Conservation (phyloP, 257 asterid species). For the Solanum bulbocastanum region DNA sequence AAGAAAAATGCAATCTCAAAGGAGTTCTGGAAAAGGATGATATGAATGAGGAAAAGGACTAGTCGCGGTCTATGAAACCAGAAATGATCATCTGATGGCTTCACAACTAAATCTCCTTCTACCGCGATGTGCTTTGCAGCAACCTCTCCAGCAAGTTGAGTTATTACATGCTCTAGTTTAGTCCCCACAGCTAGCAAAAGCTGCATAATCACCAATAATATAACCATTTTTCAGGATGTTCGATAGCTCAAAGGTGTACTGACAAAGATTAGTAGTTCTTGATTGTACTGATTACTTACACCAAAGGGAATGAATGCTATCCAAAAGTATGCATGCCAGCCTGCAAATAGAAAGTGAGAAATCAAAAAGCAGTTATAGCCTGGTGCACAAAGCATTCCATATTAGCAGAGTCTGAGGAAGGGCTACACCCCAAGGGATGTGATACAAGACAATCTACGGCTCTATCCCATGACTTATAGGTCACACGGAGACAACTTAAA, state of each 20-base stretch:
- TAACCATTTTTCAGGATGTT: background rate
- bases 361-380: background rate
- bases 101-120: constrained; percentile 20
- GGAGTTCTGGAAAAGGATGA: constrained; percentile 28
- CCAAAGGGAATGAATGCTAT: constrained; percentile 53
- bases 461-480: background rate
- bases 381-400: background rate
- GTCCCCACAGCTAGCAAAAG: constrained; percentile 56
- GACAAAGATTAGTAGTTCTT: background rate
- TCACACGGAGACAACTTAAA: background rate
- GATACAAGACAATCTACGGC: background rate
- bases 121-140: constrained; percentile 25
- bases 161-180: constrained; percentile 61
- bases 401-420: background rate
- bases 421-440: background rate
- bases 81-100: constrained; percentile 33
- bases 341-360: constrained; percentile 15
- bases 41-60: constrained; percentile 24
- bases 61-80: constrained; percentile 26
- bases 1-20: constrained; percentile 34
- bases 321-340: constrained; percentile 80
- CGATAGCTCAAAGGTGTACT: background rate
- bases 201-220: constrained; percentile 16
- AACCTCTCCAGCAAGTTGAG: constrained; percentile 24
- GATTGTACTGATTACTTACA: constrained; percentile 19